phyloP scores from a whole-genome alignment of 2,329 filamentous ascomycete species.

The Alternaria sp. region DNA sequence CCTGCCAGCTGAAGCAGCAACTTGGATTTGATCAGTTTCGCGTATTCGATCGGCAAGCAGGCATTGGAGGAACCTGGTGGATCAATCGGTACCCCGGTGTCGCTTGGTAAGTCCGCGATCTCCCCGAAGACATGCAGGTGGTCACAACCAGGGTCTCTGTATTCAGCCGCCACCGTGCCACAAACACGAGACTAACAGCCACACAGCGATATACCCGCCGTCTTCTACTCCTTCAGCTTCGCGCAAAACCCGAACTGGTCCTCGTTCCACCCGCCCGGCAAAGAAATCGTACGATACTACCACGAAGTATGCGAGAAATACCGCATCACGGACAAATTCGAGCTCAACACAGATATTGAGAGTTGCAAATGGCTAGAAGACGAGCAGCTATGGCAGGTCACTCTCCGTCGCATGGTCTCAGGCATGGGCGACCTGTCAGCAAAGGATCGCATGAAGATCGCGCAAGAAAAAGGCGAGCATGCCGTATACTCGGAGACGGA shows the following conservation, averaged over 20 bases:
- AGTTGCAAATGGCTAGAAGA: slow-evolving; percentile 59
- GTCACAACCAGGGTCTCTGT: neutral
- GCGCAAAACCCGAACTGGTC: slow-evolving; percentile 60
- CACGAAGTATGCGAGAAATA: slow-evolving; percentile 61
- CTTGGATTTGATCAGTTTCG: slow-evolving; percentile 65
- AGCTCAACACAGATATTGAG: slow-evolving; percentile 64
- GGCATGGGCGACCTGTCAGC: slow-evolving; percentile 61
- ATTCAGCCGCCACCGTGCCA: neutral
- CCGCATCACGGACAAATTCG: slow-evolving; percentile 62
- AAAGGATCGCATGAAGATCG: slow-evolving; percentile 54
- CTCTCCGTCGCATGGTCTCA: slow-evolving; percentile 57
- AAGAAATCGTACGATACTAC: slow-evolving; percentile 60
- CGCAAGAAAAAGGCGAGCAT: slow-evolving; percentile 51
- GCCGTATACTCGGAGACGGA: slow-evolving; percentile 61
- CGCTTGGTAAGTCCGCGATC: slow-evolving; percentile 32
- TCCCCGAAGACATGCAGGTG: neutral
- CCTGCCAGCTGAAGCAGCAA: slow-evolving; percentile 63
- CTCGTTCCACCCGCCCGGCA: slow-evolving; percentile 55
- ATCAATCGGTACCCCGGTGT: slow-evolving; percentile 64
- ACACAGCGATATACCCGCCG: slow-evolving; percentile 55
- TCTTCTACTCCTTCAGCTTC: slow-evolving; percentile 65
- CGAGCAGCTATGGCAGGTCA: slow-evolving; percentile 63
- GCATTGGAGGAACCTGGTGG: slow-evolving; percentile 69
- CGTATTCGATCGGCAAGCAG: slow-evolving; percentile 65
- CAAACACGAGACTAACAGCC: slow-evolving; percentile 15